These are phyloP conservation scores for Hydrangea macrophylla DNA, from an alignment of 148 eudicot species.

Conservation along the genomic window DNA sequence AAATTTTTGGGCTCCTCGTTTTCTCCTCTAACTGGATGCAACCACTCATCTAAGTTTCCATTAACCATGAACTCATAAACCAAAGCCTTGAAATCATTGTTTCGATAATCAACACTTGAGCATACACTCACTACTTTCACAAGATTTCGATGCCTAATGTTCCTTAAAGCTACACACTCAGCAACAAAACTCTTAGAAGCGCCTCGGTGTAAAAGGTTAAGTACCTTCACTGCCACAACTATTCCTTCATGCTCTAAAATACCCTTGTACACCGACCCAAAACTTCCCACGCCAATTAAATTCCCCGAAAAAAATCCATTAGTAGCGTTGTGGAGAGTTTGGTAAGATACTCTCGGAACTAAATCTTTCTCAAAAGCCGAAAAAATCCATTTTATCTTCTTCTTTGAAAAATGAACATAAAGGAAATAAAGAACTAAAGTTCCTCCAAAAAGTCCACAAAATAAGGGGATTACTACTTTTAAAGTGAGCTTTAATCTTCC, in stretches of 20 bases:
- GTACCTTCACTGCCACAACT: constrained; percentile 18
- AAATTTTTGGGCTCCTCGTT: neutral
- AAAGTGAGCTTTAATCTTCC: no score
- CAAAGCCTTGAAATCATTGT: constrained; percentile 13
- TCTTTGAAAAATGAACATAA: no score
- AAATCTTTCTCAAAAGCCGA: no score
- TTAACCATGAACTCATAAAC: constrained; percentile 17
- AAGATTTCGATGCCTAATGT: constrained; percentile 21
- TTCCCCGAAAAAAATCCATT: no score
- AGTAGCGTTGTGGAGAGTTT: no score
- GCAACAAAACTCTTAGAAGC: constrained; percentile 18
- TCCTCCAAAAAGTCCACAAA: no score
- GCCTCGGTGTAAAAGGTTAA: constrained; percentile 14
- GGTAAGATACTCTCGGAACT: no score
- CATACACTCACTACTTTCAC: constrained; percentile 13
- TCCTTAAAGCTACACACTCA: constrained; percentile 19
- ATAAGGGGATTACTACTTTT: no score
- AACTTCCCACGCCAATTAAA: constrained; percentile 20
- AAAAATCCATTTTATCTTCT: no score
- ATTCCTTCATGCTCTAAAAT: neutral
- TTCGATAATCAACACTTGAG: constrained; percentile 9
- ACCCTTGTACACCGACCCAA: constrained; percentile 19
- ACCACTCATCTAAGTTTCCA: constrained; percentile 12
- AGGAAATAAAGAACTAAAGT: no score
- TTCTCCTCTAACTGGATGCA: neutral